These are phyloP conservation scores for Pyrus bretschneideri DNA, from an alignment of 306 rosid species.

Conservation along the genomic window DNA sequence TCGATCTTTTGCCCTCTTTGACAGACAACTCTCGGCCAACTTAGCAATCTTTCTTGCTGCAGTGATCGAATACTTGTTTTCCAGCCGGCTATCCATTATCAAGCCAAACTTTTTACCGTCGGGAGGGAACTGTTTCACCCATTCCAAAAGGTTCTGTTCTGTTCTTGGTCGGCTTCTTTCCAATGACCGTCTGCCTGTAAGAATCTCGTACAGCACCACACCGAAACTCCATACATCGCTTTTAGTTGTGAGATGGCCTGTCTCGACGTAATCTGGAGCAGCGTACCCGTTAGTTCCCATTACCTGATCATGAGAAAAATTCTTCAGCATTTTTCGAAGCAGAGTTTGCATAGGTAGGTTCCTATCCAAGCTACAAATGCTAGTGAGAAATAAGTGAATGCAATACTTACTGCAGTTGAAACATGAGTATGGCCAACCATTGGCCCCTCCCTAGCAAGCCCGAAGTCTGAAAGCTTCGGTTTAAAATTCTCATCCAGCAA, in stretches of 20 bases:
- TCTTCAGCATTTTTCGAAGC: not conserved
- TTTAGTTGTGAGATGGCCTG: constrained; percentile 82
- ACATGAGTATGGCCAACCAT: constrained; percentile 65
- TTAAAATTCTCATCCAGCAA: constrained; percentile 59
- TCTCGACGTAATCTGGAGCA: constrained; percentile 81
- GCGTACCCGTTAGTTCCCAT: constrained; percentile 87
- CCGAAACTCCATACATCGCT: constrained; percentile 93
- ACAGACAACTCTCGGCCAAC: constrained; percentile 59
- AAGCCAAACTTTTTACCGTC: constrained; percentile 43
- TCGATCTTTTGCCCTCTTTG: constrained; percentile 61
- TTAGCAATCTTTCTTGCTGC: constrained; percentile 44
- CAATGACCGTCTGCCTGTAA: constrained; percentile 65
- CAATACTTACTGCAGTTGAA: constrained; percentile 74
- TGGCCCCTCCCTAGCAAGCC: constrained; percentile 92
- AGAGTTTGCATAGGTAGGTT: not conserved
- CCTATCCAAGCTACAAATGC: constrained; percentile 1
- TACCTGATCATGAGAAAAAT: constrained; percentile 36
- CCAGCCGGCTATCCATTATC: constrained; percentile 66
- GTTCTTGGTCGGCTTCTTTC: constrained; percentile 63
- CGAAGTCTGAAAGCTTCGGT: constrained; percentile 84
- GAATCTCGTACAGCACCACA: constrained; percentile 69
- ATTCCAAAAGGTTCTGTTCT: constrained; percentile 73
- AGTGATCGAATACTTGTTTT: constrained; percentile 34
- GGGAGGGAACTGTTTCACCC: constrained; percentile 66
- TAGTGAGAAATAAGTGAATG: not conserved